phyloP scores from a whole-genome alignment of 345 rosid species.

The Linum trigynum region DNA sequence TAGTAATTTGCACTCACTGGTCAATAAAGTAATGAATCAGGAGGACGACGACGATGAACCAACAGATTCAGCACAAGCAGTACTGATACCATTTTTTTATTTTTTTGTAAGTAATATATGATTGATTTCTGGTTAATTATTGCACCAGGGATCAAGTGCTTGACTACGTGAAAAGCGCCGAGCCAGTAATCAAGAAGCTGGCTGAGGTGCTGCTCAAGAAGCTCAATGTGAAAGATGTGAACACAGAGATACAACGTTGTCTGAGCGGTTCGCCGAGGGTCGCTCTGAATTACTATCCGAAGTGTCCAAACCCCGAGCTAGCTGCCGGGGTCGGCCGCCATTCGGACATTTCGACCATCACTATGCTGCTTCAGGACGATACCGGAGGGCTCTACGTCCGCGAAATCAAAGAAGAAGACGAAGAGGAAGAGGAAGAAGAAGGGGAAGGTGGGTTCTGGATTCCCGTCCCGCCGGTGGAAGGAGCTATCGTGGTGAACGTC shows the following conservation, averaged over 20 bases:
- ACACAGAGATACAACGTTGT: background rate
- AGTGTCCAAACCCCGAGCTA: constrained; percentile 23
- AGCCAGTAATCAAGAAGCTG: constrained; percentile 15
- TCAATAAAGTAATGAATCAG: too few species aligned
- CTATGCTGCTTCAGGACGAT: constrained; percentile 25
- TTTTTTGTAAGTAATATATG: background rate
- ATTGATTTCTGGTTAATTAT: background rate
- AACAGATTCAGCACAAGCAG: too few species aligned
- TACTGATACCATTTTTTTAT: too few species aligned
- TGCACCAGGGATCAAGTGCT: constrained; percentile 7
- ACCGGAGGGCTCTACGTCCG: constrained; percentile 20
- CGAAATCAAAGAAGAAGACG: background rate
- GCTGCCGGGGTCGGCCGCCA: constrained; percentile 20
- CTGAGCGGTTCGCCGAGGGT: constrained; percentile 10
- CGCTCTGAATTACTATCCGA: constrained; percentile 17
- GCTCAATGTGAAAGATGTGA: constrained; percentile 12
- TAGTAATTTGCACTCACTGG: too few species aligned
- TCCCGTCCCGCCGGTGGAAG: constrained; percentile 22
- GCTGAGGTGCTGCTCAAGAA: constrained; percentile 15
- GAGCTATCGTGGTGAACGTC: constrained; percentile 24
- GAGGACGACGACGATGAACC: too few species aligned
- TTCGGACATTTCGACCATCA: constrained; percentile 21
- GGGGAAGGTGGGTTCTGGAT: constrained; percentile 13
- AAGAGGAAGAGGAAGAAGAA: background rate
- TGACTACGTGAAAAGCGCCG: constrained; percentile 17